Evolutionary conservation across 2,329 filamentous ascomycete species (phyloP).

Genomic region (Blastomyces percursus): DNA sequence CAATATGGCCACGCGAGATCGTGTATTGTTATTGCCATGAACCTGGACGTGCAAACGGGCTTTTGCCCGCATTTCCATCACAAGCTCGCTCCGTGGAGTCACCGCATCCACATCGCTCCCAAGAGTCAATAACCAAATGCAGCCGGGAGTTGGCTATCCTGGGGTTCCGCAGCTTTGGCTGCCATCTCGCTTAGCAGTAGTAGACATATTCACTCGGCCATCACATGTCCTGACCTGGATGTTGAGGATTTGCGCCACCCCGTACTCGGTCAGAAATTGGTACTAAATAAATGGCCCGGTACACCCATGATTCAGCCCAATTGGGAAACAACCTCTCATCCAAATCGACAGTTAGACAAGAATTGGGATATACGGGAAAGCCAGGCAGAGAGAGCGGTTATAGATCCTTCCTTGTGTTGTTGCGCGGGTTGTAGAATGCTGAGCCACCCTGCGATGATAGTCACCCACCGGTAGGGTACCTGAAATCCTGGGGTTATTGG

Average conservation of each 20-base stretch:
- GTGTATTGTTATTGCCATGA: background rate
- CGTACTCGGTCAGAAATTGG: background rate
- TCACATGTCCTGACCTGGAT: background rate
- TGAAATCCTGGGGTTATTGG: too few species aligned
- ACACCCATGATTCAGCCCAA: too few species aligned
- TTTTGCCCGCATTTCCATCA: background rate
- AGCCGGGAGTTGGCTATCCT: background rate
- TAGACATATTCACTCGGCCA: background rate
- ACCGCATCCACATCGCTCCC: background rate
- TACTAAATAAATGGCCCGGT: background rate
- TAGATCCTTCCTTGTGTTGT: too few species aligned
- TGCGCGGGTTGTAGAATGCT: too few species aligned
- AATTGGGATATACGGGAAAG: background rate
- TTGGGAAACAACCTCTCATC: too few species aligned
- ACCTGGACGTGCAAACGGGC: too few species aligned
- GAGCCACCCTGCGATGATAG: too few species aligned
- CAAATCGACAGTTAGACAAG: background rate
- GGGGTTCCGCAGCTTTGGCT: background rate
- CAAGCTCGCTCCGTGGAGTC: background rate
- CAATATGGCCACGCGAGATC: background rate
- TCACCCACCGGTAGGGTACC: too few species aligned
- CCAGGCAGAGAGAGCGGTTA: too few species aligned
- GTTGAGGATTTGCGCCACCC: background rate
- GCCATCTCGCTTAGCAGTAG: background rate
- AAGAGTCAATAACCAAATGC: background rate